These are phyloP conservation scores for Populus euphratica DNA, from an alignment of 345 rosid species.

Conservation along the genomic window DNA sequence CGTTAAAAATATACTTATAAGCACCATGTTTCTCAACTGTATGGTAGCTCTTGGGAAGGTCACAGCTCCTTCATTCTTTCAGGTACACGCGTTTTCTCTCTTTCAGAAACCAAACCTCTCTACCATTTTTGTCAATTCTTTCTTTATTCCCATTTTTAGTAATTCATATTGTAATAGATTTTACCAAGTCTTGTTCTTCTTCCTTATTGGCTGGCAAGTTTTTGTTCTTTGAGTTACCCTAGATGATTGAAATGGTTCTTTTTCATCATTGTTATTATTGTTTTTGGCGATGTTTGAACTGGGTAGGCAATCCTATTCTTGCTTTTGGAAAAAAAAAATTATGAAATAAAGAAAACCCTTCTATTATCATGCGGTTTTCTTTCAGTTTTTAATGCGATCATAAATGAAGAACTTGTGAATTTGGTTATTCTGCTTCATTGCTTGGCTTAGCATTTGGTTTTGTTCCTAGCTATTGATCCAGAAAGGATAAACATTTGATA, in stretches of 20 bases:
- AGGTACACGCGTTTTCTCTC: slow-evolving; percentile 4
- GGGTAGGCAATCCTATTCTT: background rate
- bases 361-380: background rate
- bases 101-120: background rate
- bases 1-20: background rate
- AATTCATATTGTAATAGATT: background rate
- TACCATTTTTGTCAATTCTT: too few relatives aligned
- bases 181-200: slow-evolving; percentile 1
- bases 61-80: background rate
- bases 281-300: background rate
- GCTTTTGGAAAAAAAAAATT: too few relatives aligned
- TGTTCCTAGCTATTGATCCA: background rate
- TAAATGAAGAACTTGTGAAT: background rate
- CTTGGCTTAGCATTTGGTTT: background rate
- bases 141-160: background rate
- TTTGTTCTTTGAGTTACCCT: background rate
- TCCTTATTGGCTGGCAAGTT: background rate
- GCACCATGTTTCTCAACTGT: background rate
- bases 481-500: background rate
- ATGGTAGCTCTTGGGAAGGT: slow-evolving; percentile 4
- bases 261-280: background rate
- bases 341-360: background rate
- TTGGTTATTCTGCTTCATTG: background rate
- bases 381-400: background rate
- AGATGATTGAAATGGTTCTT: background rate